A percentile compares a stretch with the other conserved stretches of the same genome.
phyloP scores from a whole-genome alignment of 768 basidiomycete species.

The Suillus luteus region DNA sequence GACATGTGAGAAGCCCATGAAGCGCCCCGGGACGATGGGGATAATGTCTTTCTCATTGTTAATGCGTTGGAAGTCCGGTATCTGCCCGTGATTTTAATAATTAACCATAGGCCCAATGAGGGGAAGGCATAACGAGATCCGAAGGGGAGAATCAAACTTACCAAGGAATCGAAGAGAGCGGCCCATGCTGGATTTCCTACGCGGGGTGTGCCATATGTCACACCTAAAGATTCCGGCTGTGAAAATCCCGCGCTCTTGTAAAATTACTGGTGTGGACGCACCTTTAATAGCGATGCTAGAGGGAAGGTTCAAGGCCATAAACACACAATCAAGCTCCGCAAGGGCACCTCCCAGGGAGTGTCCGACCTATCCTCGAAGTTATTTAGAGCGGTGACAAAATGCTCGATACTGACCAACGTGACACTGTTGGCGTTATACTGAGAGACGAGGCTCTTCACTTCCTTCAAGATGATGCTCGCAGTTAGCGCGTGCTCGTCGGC shows the following conservation, averaged over 20 bases:
- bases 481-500: slow-evolving; percentile 50
- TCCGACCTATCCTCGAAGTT: slow-evolving; percentile 35
- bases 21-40: slow-evolving; percentile 57
- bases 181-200: slow-evolving; percentile 34
- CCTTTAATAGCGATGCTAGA: slow-evolving; percentile 34
- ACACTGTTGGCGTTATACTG: slow-evolving; percentile 41
- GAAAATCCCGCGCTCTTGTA: background rate
- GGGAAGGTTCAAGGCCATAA: slow-evolving; percentile 50
- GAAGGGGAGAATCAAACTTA: slow-evolving; percentile 14
- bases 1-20: slow-evolving; percentile 47
- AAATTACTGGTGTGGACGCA: background rate
- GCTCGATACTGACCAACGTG: slow-evolving; percentile 37
- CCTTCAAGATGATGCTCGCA: slow-evolving; percentile 44
- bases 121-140: background rate
- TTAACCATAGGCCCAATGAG: background rate
- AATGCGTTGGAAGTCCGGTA: slow-evolving; percentile 29
- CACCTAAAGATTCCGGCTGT: slow-evolving; percentile 4
- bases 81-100: slow-evolving; percentile 12
- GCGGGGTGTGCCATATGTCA: slow-evolving; percentile 34
- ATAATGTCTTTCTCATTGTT: slow-evolving; percentile 44
- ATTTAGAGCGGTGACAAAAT: slow-evolving; percentile 8
- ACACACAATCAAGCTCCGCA: slow-evolving; percentile 52
- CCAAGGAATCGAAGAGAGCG: slow-evolving; percentile 27
- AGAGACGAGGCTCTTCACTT: slow-evolving; percentile 43
- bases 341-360: slow-evolving; percentile 57